These are phyloP conservation scores for Aureobasidium pullulans DNA, from an alignment of 2,329 filamentous ascomycete species.

Conservation along the genomic window DNA sequence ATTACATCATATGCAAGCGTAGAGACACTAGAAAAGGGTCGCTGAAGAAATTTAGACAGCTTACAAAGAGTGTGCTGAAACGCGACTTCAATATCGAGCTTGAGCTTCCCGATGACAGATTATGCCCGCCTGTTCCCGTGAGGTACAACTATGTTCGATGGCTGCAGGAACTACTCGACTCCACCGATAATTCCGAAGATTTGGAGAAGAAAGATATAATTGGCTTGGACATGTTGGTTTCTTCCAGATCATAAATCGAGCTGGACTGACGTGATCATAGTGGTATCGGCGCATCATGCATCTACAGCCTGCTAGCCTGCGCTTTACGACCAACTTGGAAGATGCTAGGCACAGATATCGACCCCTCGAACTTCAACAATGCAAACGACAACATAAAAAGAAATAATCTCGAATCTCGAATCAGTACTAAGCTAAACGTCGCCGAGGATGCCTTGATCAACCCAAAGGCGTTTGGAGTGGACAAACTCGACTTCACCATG, in stretches of 20 bases:
- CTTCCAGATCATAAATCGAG: not conserved
- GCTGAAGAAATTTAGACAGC: slow-evolving; percentile 1
- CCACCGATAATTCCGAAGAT: slow-evolving; percentile 42
- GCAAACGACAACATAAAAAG: slow-evolving; percentile 59
- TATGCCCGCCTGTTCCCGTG: slow-evolving; percentile 11
- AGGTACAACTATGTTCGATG: slow-evolving; percentile 80
- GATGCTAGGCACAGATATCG: slow-evolving; percentile 57
- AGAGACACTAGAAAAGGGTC: too few species aligned
- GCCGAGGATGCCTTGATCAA: slow-evolving; percentile 54
- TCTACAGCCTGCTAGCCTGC: slow-evolving; percentile 81
- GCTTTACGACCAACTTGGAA: slow-evolving; percentile 59
- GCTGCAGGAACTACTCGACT: slow-evolving; percentile 75
- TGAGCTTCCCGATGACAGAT: slow-evolving; percentile 7
- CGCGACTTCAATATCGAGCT: slow-evolving; percentile 9
- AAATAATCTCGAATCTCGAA: slow-evolving; percentile 59
- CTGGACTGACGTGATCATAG: slow-evolving; percentile 28
- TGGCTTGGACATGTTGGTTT: slow-evolving; percentile 64
- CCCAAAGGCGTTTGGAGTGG: slow-evolving; percentile 46
- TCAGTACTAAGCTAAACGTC: slow-evolving; percentile 55
- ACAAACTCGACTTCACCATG: slow-evolving; percentile 72
- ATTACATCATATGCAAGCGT: not conserved
- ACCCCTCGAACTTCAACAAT: slow-evolving; percentile 58
- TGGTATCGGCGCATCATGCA: slow-evolving; percentile 83
- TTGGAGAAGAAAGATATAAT: slow-evolving; percentile 49
- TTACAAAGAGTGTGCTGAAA: slow-evolving; percentile 13